A percentile compares a stretch with the other conserved stretches of the same genome.
Conservation (phyloP, 768 basidiomycete genomes). For the Lactarius hatsudake region DNA sequence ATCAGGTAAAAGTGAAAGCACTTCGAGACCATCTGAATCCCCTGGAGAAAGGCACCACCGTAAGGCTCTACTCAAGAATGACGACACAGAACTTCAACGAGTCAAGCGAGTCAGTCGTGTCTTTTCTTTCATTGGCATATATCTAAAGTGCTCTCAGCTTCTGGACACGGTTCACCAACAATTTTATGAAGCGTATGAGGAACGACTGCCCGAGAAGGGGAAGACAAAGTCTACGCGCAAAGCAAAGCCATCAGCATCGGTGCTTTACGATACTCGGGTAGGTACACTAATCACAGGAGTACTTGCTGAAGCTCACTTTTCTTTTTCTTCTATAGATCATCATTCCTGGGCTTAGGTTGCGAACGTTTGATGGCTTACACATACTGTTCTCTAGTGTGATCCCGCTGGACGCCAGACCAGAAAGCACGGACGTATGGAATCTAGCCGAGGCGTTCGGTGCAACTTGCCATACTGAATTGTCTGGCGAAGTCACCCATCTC, state of each 20-base stretch:
- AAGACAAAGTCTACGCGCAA: slow-evolving; percentile 32
- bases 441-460: slow-evolving; percentile 89
- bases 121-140: neutral
- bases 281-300: slow-evolving; percentile 29
- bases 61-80: slow-evolving; percentile 82
- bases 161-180: slow-evolving; percentile 72
- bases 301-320: neutral
- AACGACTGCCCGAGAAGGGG: slow-evolving; percentile 33
- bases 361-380: slow-evolving; percentile 74
- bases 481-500: slow-evolving; percentile 74
- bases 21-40: slow-evolving; percentile 13
- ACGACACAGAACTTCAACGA: slow-evolving; percentile 78
- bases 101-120: slow-evolving; percentile 59
- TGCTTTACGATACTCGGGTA: slow-evolving; percentile 75
- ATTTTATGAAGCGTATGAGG: slow-evolving; percentile 72
- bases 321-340: slow-evolving; percentile 54
- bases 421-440: slow-evolving; percentile 81
- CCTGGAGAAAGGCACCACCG: slow-evolving; percentile 47
- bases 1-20: slow-evolving; percentile 8
- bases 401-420: slow-evolving; percentile 79
- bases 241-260: slow-evolving; percentile 31
- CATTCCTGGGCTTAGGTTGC: slow-evolving; percentile 74
- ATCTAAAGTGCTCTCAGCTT: slow-evolving; percentile 49
- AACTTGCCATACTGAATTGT: slow-evolving; percentile 67
- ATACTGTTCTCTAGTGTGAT: slow-evolving; percentile 95